phyloP scores from a whole-genome alignment of 345 rosid genomes.

The Eucalyptus dawsonii region DNA sequence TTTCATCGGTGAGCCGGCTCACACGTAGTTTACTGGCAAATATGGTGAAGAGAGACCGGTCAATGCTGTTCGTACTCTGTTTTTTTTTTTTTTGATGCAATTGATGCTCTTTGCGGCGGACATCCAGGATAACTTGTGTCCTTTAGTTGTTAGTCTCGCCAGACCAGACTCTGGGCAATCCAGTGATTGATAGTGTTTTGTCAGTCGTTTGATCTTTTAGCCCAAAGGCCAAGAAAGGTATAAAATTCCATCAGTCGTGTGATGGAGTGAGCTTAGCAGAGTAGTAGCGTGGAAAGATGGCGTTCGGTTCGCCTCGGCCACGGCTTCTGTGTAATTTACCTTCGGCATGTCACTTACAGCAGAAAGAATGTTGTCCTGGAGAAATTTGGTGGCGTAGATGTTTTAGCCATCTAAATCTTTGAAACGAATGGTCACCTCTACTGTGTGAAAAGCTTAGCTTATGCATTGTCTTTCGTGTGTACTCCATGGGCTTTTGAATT shows the following conservation, averaged over 20 bases:
- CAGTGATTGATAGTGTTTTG: background rate
- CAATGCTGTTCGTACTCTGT: background rate
- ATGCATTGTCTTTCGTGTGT: background rate
- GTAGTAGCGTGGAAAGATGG: background rate
- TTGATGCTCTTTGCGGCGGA: background rate
- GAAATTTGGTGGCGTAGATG: background rate
- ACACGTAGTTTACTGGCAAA: background rate
- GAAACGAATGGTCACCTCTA: background rate
- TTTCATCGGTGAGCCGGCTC: conserved; percentile 25
- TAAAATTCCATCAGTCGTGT: background rate
- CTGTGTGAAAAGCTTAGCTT: background rate
- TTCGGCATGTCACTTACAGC: background rate
- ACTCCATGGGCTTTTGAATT: background rate
- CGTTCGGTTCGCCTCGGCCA: background rate
- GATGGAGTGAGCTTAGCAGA: background rate
- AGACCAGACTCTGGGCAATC: background rate
- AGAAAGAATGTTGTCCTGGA: background rate
- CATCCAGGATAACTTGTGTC: background rate
- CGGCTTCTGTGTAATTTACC: background rate
- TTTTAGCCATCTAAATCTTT: background rate
- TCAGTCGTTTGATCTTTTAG: background rate
- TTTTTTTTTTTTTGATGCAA: background rate
- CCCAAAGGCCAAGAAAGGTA: background rate
- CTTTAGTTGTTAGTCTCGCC: background rate
- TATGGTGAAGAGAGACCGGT: background rate